Percentiles rank a stretch among this genome's conserved stretches.
These are phyloP conservation scores for Trichoderma oligosporum DNA, from an alignment of 2,329 filamentous ascomycete species.

Conservation along the genomic window DNA sequence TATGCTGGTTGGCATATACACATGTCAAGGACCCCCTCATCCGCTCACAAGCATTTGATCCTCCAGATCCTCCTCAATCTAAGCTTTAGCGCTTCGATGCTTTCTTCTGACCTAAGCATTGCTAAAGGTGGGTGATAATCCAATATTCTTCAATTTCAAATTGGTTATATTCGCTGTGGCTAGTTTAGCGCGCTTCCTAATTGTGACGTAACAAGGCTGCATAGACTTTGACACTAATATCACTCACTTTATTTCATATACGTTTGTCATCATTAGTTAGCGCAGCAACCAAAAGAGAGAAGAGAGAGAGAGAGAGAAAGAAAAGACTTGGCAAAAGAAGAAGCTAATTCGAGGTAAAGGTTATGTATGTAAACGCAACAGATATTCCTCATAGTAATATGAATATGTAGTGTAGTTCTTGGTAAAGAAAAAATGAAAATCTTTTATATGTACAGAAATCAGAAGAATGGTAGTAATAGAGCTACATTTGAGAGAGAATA, in stretches of 20 bases:
- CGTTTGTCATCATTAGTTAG: conserved; percentile 13
- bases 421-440: no score
- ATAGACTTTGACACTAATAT: not conserved
- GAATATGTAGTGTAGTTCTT: no score
- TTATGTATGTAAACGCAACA: no score
- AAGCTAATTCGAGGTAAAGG: no score
- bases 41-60: not conserved
- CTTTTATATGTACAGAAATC: no score
- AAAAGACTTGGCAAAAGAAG: no score
- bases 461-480: no score
- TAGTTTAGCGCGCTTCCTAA: conserved; percentile 29
- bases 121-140: conserved; percentile 8
- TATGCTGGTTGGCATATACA: conserved; percentile 41
- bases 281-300: no score
- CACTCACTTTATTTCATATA: conserved; percentile 1
- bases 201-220: conserved; percentile 34
- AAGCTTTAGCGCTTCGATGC: not conserved
- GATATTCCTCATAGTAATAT: no score
- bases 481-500: no score
- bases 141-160: not conserved
- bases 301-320: no score
- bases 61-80: conserved; percentile 25
- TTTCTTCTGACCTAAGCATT: conserved; percentile 15
- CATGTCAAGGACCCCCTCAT: conserved; percentile 27
- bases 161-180: not conserved